Evolutionary conservation across 2,329 filamentous ascomycete genomes (phyloP).

Genomic region (Fusarium anguioides): DNA sequence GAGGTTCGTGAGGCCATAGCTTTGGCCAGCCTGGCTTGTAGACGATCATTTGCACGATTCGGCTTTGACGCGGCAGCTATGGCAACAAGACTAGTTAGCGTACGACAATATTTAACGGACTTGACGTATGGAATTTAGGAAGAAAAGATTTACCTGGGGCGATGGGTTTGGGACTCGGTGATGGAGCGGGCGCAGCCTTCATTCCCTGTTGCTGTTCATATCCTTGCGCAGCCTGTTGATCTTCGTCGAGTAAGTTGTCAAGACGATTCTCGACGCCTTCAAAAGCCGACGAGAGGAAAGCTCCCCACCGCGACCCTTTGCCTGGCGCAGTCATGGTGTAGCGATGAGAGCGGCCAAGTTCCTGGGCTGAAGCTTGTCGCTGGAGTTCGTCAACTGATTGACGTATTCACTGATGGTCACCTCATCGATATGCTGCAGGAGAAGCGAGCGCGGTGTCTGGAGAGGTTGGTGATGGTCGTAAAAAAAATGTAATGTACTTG

Average conservation of each 20-base stretch:
- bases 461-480: background rate
- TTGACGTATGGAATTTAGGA: background rate
- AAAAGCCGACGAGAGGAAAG: conserved; percentile 88
- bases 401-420: conserved; percentile 35
- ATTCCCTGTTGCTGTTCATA: conserved; percentile 40
- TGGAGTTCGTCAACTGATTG: conserved; percentile 36
- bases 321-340: conserved; percentile 62
- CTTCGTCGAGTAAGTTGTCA: conserved; percentile 89
- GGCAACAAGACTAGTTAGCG: conserved; percentile 6
- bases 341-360: conserved; percentile 21
- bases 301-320: conserved; percentile 75
- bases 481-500: background rate
- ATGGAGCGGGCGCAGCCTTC: conserved; percentile 41
- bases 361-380: conserved; percentile 15
- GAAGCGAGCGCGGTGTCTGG: background rate
- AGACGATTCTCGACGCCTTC: conserved; percentile 93
- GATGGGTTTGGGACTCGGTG: conserved; percentile 46
- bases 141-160: conserved; percentile 7
- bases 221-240: conserved; percentile 47
- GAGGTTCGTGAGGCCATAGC: conserved; percentile 79
- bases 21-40: conserved; percentile 90
- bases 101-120: background rate
- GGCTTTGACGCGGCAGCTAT: conserved; percentile 69
- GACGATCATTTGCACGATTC: conserved; percentile 78
- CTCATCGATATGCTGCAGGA: conserved; percentile 26